Conservation (phyloP, 2,329 filamentous ascomycete species). For the Chaetomium globosum region DNA sequence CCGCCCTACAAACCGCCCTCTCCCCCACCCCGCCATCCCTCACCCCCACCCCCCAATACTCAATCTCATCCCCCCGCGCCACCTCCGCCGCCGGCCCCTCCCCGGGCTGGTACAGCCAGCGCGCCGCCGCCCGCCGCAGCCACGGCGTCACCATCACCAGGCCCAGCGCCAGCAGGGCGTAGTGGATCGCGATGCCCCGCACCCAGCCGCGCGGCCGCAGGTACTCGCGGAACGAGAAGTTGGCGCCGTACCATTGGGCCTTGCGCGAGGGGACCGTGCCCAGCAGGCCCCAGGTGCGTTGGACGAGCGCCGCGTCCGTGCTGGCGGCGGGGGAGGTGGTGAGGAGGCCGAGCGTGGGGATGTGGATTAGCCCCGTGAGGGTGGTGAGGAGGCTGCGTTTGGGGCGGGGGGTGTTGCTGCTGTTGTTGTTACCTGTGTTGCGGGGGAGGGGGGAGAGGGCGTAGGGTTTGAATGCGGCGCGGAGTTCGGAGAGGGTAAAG, state of each 20-base stretch:
- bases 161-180: constrained; percentile 48
- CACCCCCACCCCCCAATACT: constrained; percentile 66
- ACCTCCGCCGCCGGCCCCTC: constrained; percentile 57
- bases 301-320: constrained; percentile 58
- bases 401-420: constrained; percentile 39
- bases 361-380: constrained; percentile 53
- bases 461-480: constrained; percentile 53
- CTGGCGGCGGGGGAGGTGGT: constrained; percentile 55
- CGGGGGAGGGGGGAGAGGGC: constrained; percentile 59
- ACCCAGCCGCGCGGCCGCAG: constrained; percentile 52
- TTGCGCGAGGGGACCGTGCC: constrained; percentile 47
- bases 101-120: constrained; percentile 56
- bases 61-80: constrained; percentile 60
- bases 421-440: constrained; percentile 33
- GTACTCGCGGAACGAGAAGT: constrained; percentile 62
- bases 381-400: constrained; percentile 47
- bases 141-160: constrained; percentile 52
- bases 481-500: constrained; percentile 54
- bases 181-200: constrained; percentile 47
- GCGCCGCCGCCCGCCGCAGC: constrained; percentile 50
- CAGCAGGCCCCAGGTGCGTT: constrained; percentile 65
- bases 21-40: constrained; percentile 53
- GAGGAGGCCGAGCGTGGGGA: constrained; percentile 58
- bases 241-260: constrained; percentile 60
- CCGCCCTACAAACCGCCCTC: constrained; percentile 56